Base-by-base conservation (phyloP, 2,329 filamentous ascomycete species). In the Zalaria sp. region DNA sequence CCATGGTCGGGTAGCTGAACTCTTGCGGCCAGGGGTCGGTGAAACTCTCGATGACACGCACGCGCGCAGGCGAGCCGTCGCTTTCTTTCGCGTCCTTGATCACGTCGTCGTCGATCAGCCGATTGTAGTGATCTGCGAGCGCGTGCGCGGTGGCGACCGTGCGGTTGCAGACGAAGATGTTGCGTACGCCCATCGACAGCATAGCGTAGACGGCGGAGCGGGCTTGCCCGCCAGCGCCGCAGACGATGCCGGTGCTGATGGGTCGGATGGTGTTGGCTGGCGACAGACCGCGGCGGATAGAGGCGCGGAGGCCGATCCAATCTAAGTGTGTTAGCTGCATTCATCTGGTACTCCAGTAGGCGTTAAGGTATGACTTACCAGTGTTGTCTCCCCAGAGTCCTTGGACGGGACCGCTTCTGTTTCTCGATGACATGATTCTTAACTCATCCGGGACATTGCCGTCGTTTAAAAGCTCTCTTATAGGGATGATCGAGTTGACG, bases 361-460 rank as follows among this genome's bases (percentile, higher is more conserved):
- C 9, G n/a, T 42, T 28, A 7, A 18, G 18, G 18, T 18, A 18
- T 18, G 18, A 18, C 18, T 18, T 18, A 18, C 18, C 18, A 0
- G 82, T 87, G 45, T 88, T 88, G 44, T 87, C 81, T 1, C 82
- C 83, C 47, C 85, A 83, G 0, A 87, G 65, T 0, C 78, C 80
- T 46, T 73, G 72, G 5, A 85, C 73, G 0, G 77, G 73, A 0
- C 82, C 81, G 1, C 77, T 70, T 35, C 75, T 69, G 47, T 79
- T 79, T 44, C 78, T 70, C 36, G 77, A 69, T 27, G 68, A 63
- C 36, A 68, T 64, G n/a, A 75, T 59, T 1, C 68, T 68, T 4
- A 61, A 43, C 27, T 74, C 73, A 27, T 71, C 66, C 31, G 65
- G 69, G 1, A 73, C 73, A 43, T 79, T 72, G 0, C 66, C 56